These are phyloP conservation scores for Talaromyces sp. DNA, from an alignment of 2,329 filamentous ascomycete species.

Conservation along the genomic window DNA sequence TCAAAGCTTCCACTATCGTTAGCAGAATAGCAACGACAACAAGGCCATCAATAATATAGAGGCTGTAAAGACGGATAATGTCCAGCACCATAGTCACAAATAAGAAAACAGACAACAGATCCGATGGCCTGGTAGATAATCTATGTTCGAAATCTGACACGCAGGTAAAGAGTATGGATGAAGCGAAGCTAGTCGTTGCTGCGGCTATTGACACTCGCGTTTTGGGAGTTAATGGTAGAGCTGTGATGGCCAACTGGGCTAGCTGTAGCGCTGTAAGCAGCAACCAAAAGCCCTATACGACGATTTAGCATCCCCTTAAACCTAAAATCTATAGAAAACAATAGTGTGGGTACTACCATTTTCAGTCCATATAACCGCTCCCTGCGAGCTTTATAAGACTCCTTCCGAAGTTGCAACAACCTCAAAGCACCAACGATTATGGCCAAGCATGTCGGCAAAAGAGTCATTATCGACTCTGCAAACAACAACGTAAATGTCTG, in stretches of 20 bases:
- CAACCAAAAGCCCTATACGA: not conserved
- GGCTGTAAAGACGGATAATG: not conserved
- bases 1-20: not conserved
- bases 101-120: not conserved
- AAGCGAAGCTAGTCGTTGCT: not conserved
- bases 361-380: not conserved
- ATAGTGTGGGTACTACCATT: not conserved
- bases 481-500: constrained; percentile 1
- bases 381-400: not conserved
- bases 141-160: not conserved
- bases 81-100: not conserved
- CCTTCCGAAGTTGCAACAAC: not conserved
- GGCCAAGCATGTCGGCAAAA: not conserved
- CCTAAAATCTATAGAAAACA: too few relatives aligned
- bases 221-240: not conserved
- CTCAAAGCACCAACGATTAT: not conserved
- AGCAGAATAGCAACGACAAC: not conserved
- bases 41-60: not conserved
- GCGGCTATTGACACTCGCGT: not conserved
- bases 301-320: not conserved
- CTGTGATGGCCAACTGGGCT: not conserved
- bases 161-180: not conserved
- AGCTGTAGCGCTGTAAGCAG: not conserved
- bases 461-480: not conserved
- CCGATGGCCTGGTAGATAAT: not conserved